Percentiles rank a stretch among this genome's conserved stretches.
These are phyloP conservation scores for Fremontodendron californicum DNA, from an alignment of 345 rosid species.

Conservation along the genomic window DNA sequence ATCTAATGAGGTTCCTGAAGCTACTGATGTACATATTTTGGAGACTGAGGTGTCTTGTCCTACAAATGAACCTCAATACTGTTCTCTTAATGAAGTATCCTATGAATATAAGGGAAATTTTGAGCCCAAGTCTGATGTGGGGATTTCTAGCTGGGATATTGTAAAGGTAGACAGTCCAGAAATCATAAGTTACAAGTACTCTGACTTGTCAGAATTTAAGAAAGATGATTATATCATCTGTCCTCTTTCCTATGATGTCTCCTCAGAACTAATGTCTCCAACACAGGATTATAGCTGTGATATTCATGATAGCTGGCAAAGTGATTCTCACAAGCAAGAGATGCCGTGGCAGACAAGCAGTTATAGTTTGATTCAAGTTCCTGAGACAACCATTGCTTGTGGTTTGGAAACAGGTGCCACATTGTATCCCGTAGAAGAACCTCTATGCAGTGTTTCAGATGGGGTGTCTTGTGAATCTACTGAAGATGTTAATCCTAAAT, in stretches of 20 bases:
- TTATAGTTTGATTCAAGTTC: constrained; percentile 15
- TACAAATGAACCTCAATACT: constrained; percentile 23
- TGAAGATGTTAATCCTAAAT: constrained; percentile 21
- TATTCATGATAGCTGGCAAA: background rate
- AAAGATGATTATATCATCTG: constrained; percentile 10
- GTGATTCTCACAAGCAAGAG: constrained; percentile 2
- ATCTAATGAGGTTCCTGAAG: constrained; percentile 18
- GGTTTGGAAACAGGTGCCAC: constrained; percentile 7
- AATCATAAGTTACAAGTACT: constrained; percentile 6
- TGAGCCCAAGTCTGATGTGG: constrained; percentile 11
- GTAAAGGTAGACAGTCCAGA: constrained; percentile 25
- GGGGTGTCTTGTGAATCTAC: constrained; percentile 18
- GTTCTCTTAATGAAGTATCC: constrained; percentile 18
- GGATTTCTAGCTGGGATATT: constrained; percentile 29
- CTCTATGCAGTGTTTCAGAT: constrained; percentile 18
- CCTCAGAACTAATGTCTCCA: constrained; percentile 12
- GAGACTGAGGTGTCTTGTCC: constrained; percentile 15
- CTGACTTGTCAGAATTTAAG: constrained; percentile 16
- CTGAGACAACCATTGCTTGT: constrained; percentile 10
- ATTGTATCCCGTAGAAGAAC: constrained; percentile 16
- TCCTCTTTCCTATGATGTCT: constrained; percentile 11
- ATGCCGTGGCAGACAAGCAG: constrained; percentile 16
- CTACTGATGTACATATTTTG: constrained; percentile 11
- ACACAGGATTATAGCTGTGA: constrained; percentile 1
- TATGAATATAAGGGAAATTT: constrained; percentile 18